These are phyloP conservation scores for Cyberlindnera galapagoensis DNA, from an alignment of 805 yeast species.

Conservation along the genomic window DNA sequence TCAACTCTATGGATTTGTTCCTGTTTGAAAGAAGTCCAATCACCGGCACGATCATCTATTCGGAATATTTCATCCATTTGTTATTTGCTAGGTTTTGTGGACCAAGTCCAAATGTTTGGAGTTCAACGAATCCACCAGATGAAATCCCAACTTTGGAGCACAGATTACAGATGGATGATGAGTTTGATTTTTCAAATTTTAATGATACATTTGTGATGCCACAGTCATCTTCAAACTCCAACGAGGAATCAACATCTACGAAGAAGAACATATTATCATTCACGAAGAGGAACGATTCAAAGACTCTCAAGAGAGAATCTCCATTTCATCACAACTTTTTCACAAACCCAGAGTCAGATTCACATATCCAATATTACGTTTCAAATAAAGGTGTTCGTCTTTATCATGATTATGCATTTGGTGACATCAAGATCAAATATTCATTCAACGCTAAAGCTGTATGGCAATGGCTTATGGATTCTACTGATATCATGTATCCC, in stretches of 20 bases:
- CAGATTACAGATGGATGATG: conserved; percentile 27
- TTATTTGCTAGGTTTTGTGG: conserved; percentile 65
- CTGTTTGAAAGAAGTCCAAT: conserved; percentile 55
- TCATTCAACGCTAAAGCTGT: conserved; percentile 71
- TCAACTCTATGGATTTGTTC: conserved; percentile 70
- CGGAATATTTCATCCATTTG: conserved; percentile 57
- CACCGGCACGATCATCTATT: conserved; percentile 54
- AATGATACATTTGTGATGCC: too few relatives aligned
- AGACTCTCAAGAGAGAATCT: conserved; percentile 28
- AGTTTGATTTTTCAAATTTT: conserved; percentile 28
- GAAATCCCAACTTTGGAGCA: conserved; percentile 32
- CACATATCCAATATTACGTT: conserved; percentile 73
- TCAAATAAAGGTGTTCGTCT: conserved; percentile 61
- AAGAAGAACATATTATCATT: conserved; percentile 27
- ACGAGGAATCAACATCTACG: conserved; percentile 3
- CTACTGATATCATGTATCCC: conserved; percentile 60
- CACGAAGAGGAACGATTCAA: neutral
- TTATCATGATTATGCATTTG: conserved; percentile 36
- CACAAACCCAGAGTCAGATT: conserved; percentile 83
- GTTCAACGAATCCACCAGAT: conserved; percentile 47
- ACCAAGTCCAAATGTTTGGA: conserved; percentile 61
- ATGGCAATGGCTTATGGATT: conserved; percentile 86
- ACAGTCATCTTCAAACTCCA: too few relatives aligned
- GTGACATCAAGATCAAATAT: conserved; percentile 28
- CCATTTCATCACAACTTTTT: conserved; percentile 75